Base-by-base conservation (phyloP, 2,329 filamentous ascomycete species). In the Kalmusia sp. region DNA sequence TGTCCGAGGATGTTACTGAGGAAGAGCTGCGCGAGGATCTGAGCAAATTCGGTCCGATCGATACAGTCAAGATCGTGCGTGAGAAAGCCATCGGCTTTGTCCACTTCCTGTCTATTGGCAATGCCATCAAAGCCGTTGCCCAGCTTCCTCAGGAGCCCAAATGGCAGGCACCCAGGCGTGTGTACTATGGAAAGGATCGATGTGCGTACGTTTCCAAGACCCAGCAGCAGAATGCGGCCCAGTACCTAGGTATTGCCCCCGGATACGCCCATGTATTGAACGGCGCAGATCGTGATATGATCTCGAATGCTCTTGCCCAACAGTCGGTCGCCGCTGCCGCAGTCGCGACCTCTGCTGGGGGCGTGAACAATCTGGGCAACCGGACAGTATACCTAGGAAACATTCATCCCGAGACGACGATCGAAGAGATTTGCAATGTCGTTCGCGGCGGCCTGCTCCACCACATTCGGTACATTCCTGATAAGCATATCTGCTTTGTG, bases 401-500 rank as follows among this genome's bases (percentile, higher is more conserved):
- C 77, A 99, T 99, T 62, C 95, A 99, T 75, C 95, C 95, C 0
- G 95, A 99, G 79, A 99, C 95, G 1, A 98, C 93, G 2, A 96
- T 98, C 65, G 95, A 99, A 79, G 95, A 99, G 79, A 99, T 99
- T 73, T 99, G 95, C 84, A 99, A 99, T 71, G 95, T 99, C 52
- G 95, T 99, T 47, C 87, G 95, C 61, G 95, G 95, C 54, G 95
- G 95, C 66, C 84, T 99, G 61, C 83, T 99, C 67, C 95, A 99
- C 76, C 95, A 99, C 76, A 96, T 99, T 75, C 92, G 95, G 65
- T 99, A 98, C 78, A 99, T 99, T 67, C 95, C 95, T 6, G 95
- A 99, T 80, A 99, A 99, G 85, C 95, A 99, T 79, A 99, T 99
- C 65, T 99, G 95, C 82, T 99, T 99, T 72, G 95, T 99, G 52